Evolutionary conservation across 179 eudicot species (phyloP).

Genomic region (Heliamphora pulchella): DNA sequence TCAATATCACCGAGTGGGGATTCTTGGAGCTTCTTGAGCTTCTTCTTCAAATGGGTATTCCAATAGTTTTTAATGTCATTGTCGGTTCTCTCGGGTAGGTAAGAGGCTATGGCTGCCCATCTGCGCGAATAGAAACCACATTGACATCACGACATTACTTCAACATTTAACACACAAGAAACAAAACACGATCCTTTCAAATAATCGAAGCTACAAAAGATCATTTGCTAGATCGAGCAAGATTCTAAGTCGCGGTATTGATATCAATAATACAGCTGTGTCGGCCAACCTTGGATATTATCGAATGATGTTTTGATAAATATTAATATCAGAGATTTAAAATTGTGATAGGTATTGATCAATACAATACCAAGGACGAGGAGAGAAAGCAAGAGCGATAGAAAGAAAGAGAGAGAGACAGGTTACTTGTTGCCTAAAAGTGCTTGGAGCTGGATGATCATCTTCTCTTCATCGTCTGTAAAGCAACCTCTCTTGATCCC

Average conservation of each 20-base stretch:
- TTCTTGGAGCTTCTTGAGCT: constrained; percentile 46
- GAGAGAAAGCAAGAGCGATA: neutral
- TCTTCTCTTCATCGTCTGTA: constrained; percentile 75
- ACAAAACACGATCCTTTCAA: neutral
- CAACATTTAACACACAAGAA: constrained; percentile 1
- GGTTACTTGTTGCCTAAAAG: constrained; percentile 82
- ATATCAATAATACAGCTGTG: too few species aligned
- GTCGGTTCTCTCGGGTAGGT: constrained; percentile 82
- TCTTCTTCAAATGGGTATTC: constrained; percentile 85
- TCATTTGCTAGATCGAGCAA: too few species aligned
- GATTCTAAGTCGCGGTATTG: too few species aligned
- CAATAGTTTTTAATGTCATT: constrained; percentile 87
- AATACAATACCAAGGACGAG: too few species aligned
- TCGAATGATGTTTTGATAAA: too few species aligned
- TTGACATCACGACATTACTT: neutral
- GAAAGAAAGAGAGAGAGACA: neutral
- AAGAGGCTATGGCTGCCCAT: constrained; percentile 96
- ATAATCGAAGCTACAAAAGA: too few species aligned
- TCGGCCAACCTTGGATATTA: too few species aligned
- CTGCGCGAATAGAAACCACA: constrained; percentile 32
- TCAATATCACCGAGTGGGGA: constrained; percentile 21
- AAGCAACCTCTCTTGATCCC: constrained; percentile 78
- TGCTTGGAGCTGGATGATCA: constrained; percentile 84
- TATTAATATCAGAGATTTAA: too few species aligned
- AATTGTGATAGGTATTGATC: too few species aligned